Base-by-base conservation (phyloP, 208 protist species). In the Crithidia thermophila region DNA sequence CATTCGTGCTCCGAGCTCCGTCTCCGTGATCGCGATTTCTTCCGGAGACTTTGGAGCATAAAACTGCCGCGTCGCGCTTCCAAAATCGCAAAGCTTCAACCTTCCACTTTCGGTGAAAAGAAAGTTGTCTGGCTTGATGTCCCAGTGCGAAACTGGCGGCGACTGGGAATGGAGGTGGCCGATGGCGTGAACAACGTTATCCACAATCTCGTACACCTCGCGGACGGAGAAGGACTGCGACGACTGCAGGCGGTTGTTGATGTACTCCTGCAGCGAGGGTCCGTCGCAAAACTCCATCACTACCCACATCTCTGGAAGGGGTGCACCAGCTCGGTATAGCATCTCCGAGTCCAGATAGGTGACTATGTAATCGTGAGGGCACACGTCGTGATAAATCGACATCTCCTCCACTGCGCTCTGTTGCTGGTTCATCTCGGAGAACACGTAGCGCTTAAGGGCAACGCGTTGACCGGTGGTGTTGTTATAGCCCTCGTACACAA, bases 41-140 rank as follows among this genome's bases (percentile, higher is more conserved):
- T 68, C 25, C 8, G 87, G 70, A 31, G 84, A 91, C 56, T 72
- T 49, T 36, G 75, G 73, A 52, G 85, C 59, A 77, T 93, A 97
- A 55, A 83, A 89, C 37, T 69, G 21, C 11, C 70, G 72, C 0
- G 91, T 95, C 13, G 88, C 74, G 63, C 83, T 94, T 27, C 95
- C 96, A 76, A 98, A 98, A 67, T 99, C 97, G 66, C 96, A 98
- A n/a, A 99, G 60, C 55, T 98, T 98, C 21, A 93, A 85, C 13
- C 62, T 46, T 18, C 73, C 77, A n/a, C 73, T 72, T 7, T 77
- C 64, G 2, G 68, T 63, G 33, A 85, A 90, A 18, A 98, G 68
- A 47, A 98, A 81, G 66, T 98, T 98, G 28, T 98, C 93, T 9
- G 89, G 85, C 63, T 98, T 98, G 21, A 98, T 80, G 70, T 98